Base-by-base conservation (phyloP, 139 green algal genomes). In the Coelastrella sp. region DNA sequence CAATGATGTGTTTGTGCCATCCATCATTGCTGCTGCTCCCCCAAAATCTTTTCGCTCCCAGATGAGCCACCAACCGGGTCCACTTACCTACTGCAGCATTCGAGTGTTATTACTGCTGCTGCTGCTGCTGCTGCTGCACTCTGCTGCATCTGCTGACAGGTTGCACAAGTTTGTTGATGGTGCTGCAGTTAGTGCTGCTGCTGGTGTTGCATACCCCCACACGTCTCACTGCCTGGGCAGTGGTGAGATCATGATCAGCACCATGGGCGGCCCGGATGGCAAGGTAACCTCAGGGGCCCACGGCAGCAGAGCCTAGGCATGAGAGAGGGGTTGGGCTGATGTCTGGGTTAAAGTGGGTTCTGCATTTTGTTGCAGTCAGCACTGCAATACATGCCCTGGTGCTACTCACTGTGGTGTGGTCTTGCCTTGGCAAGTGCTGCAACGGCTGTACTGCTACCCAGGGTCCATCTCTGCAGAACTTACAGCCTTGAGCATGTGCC, bases 161-260 rank as follows among this genome's bases (percentile, higher is more conserved):
- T 27, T 98, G 66, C 87, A 89, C 12, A 93, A 96, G 19, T 86
- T 93, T 14, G 90, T 96, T 9, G 94, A 97, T 92, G 82, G 92
- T 0, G 86, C 92, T 61, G 94, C 95, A 15, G 95, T 98, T 78
- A 66, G 87, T 80, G 87, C 27, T 17, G 78, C 61, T 19, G 82
- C 89, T 24, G 95, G 95, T 5, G 92, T 96, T 58, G 87, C 89
- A 9, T 96, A 91, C 90, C 93, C 95, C 25, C 96, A 98, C 93
- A 94, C 93, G 49, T 90, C 89, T 15, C 96, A 97, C 93, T 97
- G 96, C 92, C 92, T 97, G 84, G 95, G 88, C 25, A 92, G 27
- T 57, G 95, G 95, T 14, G 90, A 95, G 6, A 93, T 96, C 87
- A 94, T 96, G 92, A 90, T 96, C 78, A 85, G 91, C 78, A 74